Percentiles rank a stretch among this genome's conserved stretches.
phyloP scores from a whole-genome alignment of 2,329 filamentous ascomycete species.

The Purpureocillium lavendulum region DNA sequence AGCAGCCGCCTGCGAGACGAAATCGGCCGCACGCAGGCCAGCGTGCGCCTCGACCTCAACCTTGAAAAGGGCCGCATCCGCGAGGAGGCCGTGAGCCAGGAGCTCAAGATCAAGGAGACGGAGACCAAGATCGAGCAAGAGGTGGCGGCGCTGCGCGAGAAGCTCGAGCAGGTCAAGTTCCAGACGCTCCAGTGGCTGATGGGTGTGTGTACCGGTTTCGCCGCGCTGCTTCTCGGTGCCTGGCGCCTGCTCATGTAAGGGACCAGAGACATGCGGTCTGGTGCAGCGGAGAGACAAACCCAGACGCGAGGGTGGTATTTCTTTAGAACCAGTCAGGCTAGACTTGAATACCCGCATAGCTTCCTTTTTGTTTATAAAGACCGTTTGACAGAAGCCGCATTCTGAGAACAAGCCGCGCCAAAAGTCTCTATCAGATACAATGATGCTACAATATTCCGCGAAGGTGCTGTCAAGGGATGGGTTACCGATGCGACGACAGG shows the following conservation, averaged over 20 bases:
- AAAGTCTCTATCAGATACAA: too few species aligned
- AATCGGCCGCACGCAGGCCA: slow-evolving; percentile 88
- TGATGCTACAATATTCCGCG: too few species aligned
- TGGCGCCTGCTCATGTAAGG: slow-evolving; percentile 59
- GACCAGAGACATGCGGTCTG: too few species aligned
- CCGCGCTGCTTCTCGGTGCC: slow-evolving; percentile 58
- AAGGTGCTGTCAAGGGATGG: too few species aligned
- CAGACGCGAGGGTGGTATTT: too few species aligned
- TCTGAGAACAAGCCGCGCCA: too few species aligned
- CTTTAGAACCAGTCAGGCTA: too few species aligned
- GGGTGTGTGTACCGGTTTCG: slow-evolving; percentile 66
- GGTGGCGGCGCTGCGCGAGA: slow-evolving; percentile 80
- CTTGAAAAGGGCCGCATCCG: slow-evolving; percentile 93
- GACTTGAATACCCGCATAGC: too few species aligned
- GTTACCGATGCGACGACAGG: too few species aligned
- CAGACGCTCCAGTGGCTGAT: slow-evolving; percentile 97
- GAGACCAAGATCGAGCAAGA: slow-evolving; percentile 98
- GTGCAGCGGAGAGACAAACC: too few species aligned
- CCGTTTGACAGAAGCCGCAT: too few species aligned
- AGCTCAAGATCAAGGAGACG: slow-evolving; percentile 97
- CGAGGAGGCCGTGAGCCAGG: slow-evolving; percentile 92
- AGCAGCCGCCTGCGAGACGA: slow-evolving; percentile 86
- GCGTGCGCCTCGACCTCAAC: slow-evolving; percentile 85
- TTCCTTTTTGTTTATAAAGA: too few species aligned
- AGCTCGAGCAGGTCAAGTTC: slow-evolving; percentile 96